Base-by-base conservation (phyloP, 768 basidiomycete genomes). In the Collybia sordida region DNA sequence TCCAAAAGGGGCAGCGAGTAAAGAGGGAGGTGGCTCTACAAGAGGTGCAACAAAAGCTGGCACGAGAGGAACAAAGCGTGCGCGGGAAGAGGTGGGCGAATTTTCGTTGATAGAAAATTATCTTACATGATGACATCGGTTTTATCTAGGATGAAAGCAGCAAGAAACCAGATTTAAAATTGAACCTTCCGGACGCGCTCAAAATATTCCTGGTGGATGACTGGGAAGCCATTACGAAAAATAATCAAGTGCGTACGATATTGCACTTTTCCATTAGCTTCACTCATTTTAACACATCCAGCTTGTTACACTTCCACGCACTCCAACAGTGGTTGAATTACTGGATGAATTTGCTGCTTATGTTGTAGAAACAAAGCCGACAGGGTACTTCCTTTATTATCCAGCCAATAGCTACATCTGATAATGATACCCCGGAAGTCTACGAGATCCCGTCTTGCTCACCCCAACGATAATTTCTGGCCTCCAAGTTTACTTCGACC, bases 181-280 rank as follows among this genome's bases (percentile, higher is more conserved):
- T 99, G 43, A 81, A 75, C 51, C 85, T 97, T 4, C 97, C 96
- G 0, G 97, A 98, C 59, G 66, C 80, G n/a, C 77, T 98, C 54
- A 98, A 97, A 66, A 79, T 85, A 24, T 77, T 88, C 41, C 77
- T 99, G 31, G 94, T 98, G 2, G 94, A 98, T 61, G 97, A 98
- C 58, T 99, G 97, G 97, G 96, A 98, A 68, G 83, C 86, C 4
- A 85, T 98, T 34, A 98, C 97, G 46, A 98, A 97, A 73, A 90
- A 94, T 64, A 84, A 85, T 58, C 90, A 93, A 81, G 96, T 88
- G 51, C 69, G 60, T 54, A 35, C 19, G 19, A 12, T 15, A 27
- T 38, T 21, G 45, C 28, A 4, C 22, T 24, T 40, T 17, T 23
- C 15, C 53, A 18, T 31, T 11, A 12, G 39, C 28, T 8, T 35